A percentile compares a stretch with the other conserved stretches of the same genome.
Conservation (phyloP, 2,329 filamentous ascomycete species). For the Chaetomium globosum region DNA sequence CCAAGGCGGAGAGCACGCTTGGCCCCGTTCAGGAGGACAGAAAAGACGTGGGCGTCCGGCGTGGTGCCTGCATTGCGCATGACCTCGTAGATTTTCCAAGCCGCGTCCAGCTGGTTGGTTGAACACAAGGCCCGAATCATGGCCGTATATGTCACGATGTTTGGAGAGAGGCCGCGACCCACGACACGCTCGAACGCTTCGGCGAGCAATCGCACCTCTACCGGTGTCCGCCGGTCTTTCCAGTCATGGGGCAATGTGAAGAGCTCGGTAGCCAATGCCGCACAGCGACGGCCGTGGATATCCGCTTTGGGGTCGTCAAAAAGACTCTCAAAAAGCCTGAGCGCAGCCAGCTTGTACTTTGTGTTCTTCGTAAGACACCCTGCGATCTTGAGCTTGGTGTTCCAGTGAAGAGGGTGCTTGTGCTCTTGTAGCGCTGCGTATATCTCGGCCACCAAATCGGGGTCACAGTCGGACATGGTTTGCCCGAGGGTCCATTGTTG, state of each 20-base stretch:
- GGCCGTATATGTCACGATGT: conserved; percentile 65
- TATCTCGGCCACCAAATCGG: conserved; percentile 41
- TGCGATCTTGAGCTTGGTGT: conserved; percentile 55
- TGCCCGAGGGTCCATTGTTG: conserved; percentile 44
- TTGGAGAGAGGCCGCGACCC: conserved; percentile 63
- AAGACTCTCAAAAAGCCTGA: conserved; percentile 49
- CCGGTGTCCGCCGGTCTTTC: conserved; percentile 28
- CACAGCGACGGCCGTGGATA: conserved; percentile 51
- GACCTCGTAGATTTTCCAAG: conserved; percentile 65
- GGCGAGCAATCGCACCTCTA: conserved; percentile 37
- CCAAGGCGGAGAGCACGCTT: conserved; percentile 59
- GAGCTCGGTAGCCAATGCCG: conserved; percentile 62
- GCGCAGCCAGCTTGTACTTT: conserved; percentile 47
- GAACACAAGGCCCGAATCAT: conserved; percentile 72
- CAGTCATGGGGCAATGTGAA: conserved; percentile 48
- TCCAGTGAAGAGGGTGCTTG: conserved; percentile 42
- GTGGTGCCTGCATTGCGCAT: conserved; percentile 61
- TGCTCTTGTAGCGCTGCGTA: conserved; percentile 42
- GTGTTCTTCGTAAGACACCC: conserved; percentile 47
- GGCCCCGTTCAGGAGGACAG: conserved; percentile 71
- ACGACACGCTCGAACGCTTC: conserved; percentile 60
- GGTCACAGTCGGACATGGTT: conserved; percentile 21
- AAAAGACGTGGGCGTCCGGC: conserved; percentile 68
- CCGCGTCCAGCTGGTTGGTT: conserved; percentile 63
- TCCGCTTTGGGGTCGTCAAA: conserved; percentile 43